Percentiles rank a stretch among this genome's conserved stretches.
Conservation (phyloP, 192 early-diverging fungal species). For the Jimgerdemannia lactiflua region DNA sequence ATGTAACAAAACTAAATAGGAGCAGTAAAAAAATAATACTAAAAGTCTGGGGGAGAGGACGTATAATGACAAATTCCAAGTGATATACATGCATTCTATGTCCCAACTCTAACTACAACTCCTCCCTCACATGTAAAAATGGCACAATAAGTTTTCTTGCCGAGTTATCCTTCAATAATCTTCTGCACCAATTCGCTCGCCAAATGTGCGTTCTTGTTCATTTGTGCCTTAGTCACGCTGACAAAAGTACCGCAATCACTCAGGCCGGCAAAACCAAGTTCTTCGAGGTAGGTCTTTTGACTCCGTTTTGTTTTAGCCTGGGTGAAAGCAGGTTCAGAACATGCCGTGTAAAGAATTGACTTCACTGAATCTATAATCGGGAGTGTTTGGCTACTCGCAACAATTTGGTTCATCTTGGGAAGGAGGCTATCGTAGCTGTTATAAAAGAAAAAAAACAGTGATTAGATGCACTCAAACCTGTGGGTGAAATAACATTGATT, state of each 20-base stretch:
- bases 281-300: constrained; percentile 47
- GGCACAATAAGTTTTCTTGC: background rate
- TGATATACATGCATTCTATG: no score
- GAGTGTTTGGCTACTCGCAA: constrained; percentile 60
- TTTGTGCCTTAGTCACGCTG: background rate
- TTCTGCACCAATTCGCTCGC: constrained; percentile 4
- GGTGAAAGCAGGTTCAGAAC: constrained; percentile 40
- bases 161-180: background rate
- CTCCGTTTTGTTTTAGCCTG: constrained; percentile 31
- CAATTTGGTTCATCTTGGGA: constrained; percentile 71
- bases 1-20: no score
- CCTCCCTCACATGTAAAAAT: no score
- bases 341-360: constrained; percentile 65
- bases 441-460: background rate
- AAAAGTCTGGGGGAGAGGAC: no score
- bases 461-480: no score
- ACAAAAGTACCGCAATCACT: constrained; percentile 4
- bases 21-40: no score
- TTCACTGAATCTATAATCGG: constrained; percentile 71
- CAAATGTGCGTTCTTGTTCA: constrained; percentile 2
- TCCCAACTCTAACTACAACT: no score
- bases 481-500: background rate
- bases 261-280: constrained; percentile 28
- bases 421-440: constrained; percentile 65
- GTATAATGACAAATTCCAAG: no score